Evolutionary conservation across 805 yeast species (phyloP).

Genomic region (Candida sonorensis): DNA sequence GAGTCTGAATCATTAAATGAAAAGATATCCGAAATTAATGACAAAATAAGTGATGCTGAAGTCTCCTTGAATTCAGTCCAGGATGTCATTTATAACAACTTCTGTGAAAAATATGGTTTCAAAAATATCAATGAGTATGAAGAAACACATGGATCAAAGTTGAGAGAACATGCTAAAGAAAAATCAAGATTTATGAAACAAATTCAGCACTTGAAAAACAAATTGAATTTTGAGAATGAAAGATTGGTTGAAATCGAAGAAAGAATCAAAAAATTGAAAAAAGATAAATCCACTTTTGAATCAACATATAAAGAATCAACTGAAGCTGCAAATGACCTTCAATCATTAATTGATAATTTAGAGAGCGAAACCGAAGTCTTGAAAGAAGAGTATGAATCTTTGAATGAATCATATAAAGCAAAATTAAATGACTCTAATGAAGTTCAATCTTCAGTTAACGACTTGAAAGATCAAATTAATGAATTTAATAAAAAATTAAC

Average conservation of each 20-base stretch:
- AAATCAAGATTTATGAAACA: conserved; percentile 56
- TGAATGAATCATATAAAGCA: conserved; percentile 10
- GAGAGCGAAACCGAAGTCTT: conserved; percentile 36
- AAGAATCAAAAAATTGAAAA: conserved; percentile 39
- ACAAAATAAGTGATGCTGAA: conserved; percentile 19
- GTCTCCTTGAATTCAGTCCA: conserved; percentile 29
- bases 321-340: conserved; percentile 26
- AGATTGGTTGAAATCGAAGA: conserved; percentile 43
- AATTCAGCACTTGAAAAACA: conserved; percentile 51
- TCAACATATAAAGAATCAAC: conserved; percentile 25
- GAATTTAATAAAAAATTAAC: conserved; percentile 29
- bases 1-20: conserved; percentile 14
- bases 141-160: conserved; percentile 50
- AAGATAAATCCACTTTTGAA: conserved; percentile 32
- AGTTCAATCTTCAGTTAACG: conserved; percentile 24
- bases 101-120: conserved; percentile 52
- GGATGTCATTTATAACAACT: conserved; percentile 38
- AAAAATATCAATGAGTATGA: conserved; percentile 62
- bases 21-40: conserved; percentile 23
- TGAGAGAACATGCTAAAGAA: conserved; percentile 53
- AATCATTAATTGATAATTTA: conserved; percentile 29
- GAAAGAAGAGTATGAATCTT: conserved; percentile 25
- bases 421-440: conserved; percentile 13
- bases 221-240: conserved; percentile 58
- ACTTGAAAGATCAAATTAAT: conserved; percentile 26